Evolutionary conservation across 179 eudicot species (phyloP), one percentile per base, ranked within the genome.

Genomic region (Corrigiola litoralis): DNA sequence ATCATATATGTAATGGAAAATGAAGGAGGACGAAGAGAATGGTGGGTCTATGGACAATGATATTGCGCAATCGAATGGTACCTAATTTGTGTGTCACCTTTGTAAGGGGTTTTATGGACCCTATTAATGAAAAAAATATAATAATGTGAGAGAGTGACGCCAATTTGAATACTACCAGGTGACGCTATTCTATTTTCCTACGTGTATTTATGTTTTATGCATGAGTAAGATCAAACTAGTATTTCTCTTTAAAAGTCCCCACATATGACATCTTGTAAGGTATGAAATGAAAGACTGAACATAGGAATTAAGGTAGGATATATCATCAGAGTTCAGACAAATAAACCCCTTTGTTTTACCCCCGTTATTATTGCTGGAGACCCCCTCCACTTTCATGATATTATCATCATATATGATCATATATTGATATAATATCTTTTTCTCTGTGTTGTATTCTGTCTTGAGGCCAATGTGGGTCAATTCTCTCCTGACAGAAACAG

Each of bases 241-340:
- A n/a, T n/a, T n/a, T n/a, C n/a, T n/a, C n/a, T 13, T 45, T 44
- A 34, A 38, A 71, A 52, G 66, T 38, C 72, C 71, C 38, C 78
- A 80, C 79, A 79, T 28, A 6, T 21, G 4, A 46, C 6, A 6
- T 46, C 6, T 4, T 57, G 70, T 20, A 66, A 42, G 55, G 65
- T 38, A 51, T 24, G 70, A 49, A 59, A 83, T 67, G 86, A 58
- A 59, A 77, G 75, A 28, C 32, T 57, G 28, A 58, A 79, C 84
- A 75, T 85, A 75, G 78, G 77, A 73, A 66, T 60, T 45, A 23
- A 42, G 40, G 42, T 54, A 44, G 33, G 45, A 57, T 40, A 34
- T 44, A 46, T 20, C 34, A 45, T 66, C 21, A 51, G 49, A 48
- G 34, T 58, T 73, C 23, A 68, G 79, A 75, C 80, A 72, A 66